Percentiles rank a stretch among this genome's conserved stretches.
These are phyloP conservation scores for Candida maris DNA, from an alignment of 805 yeast genomes.

Conservation along the genomic window DNA sequence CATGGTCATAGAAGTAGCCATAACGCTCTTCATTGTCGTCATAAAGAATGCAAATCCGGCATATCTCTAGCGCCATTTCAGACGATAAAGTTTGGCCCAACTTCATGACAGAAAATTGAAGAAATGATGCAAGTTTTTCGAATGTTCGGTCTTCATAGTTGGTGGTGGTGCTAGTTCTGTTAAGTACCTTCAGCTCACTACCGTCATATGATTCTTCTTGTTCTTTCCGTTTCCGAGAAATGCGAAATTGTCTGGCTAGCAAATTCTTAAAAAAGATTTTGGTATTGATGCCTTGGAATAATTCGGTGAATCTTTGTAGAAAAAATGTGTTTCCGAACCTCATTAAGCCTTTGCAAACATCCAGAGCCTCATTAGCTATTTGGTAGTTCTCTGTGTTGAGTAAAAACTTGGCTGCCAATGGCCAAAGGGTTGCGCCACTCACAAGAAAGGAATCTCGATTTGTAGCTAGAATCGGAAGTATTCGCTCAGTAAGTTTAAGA, in stretches of 20 bases:
- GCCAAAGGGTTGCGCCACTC: conserved; percentile 51
- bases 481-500: conserved; percentile 42
- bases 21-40: conserved; percentile 20
- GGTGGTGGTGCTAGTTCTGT: conserved; percentile 24
- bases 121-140: conserved; percentile 28
- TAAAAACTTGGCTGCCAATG: conserved; percentile 31
- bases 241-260: conserved; percentile 9
- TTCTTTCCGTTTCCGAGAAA: not conserved
- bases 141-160: conserved; percentile 27
- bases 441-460: conserved; percentile 45
- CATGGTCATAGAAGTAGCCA: conserved; percentile 29
- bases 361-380: conserved; percentile 29
- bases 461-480: conserved; percentile 53
- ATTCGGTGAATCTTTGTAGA: conserved; percentile 41
- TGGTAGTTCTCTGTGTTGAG: conserved; percentile 24
- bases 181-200: conserved; percentile 5
- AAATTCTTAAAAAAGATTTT: conserved; percentile 9
- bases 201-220: not conserved
- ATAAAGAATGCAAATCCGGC: conserved; percentile 28
- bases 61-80: conserved; percentile 34
- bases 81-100: conserved; percentile 42
- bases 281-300: conserved; percentile 26
- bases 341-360: conserved; percentile 26
- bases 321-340: conserved; percentile 45
- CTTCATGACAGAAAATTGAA: conserved; percentile 34